Percentiles rank a stretch among this genome's conserved stretches.
These are phyloP conservation scores for Mortierella sp. DNA, from an alignment of 371 early-diverging fungal species.

Conservation along the genomic window DNA sequence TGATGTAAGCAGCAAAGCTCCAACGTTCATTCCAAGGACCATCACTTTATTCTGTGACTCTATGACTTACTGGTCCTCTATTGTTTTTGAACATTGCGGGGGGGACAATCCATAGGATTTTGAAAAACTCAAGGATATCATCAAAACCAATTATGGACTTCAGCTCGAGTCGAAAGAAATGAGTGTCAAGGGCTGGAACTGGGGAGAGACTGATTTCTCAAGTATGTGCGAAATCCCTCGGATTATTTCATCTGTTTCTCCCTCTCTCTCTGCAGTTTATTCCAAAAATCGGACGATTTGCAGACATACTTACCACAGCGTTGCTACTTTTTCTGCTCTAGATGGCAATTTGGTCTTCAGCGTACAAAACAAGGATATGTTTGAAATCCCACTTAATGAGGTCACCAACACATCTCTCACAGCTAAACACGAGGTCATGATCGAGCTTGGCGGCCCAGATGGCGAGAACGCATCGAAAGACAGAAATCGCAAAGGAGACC, in stretches of 20 bases:
- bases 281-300: not conserved
- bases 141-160: constrained; percentile 78
- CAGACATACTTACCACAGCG: not conserved
- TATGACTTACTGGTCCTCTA: constrained; percentile 5
- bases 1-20: constrained; percentile 69
- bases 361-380: constrained; percentile 86
- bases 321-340: constrained; percentile 17
- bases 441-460: constrained; percentile 86
- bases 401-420: constrained; percentile 91
- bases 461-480: constrained; percentile 67
- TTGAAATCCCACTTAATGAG: constrained; percentile 91
- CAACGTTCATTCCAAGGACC: not conserved
- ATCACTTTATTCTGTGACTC: not conserved
- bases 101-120: constrained; percentile 68
- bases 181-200: constrained; percentile 95
- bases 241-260: not conserved
- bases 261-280: not conserved
- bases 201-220: constrained; percentile 91
- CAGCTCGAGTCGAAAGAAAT: constrained; percentile 86
- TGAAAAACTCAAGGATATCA: constrained; percentile 79
- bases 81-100: not conserved
- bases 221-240: constrained; percentile 10
- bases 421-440: constrained; percentile 92
- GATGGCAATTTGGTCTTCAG: constrained; percentile 85
- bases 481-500: constrained; percentile 68